Base-by-base conservation (phyloP, 108 stramenopile genomes). In the Aurantiochytrium sp. region DNA sequence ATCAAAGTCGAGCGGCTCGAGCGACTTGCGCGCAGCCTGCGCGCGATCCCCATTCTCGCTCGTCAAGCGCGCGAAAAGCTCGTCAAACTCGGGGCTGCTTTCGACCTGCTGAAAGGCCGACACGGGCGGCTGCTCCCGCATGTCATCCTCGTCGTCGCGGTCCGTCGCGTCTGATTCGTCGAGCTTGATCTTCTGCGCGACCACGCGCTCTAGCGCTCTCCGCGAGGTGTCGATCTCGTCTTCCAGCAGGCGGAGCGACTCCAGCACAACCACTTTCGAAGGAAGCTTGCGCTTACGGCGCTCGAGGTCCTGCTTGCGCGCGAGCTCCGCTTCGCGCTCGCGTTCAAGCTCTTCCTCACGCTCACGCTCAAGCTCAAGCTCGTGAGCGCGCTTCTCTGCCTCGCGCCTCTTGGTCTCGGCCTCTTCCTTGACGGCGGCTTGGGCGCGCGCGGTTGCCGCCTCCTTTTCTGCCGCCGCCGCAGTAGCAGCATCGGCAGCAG, bases 251-350 rank as follows among this genome's bases (percentile, higher is more conserved):
- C 27, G 21, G 12, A 81, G 42, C 4, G 69, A 45, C 36, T 45
- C 41, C 4, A 37, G 8, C 10, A 81, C 69, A 39, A 81, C 42
- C 36, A 19, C 69, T 81, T 45, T 39, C 37, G 69, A 39, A 32
- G 69, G 69, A 21, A 81, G 69, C 69, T 81, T 81, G 69, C 69
- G 69, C n/a, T 45, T 81, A 8, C 42, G 69, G 24, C 41, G 37
- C 42, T 81, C 42, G n/a, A 45, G 69, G 6, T 39, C 69, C 21
- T n/a, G 27, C 55, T 59, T 15, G 21, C 55, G 55, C 6, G 69
- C 69, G 36, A 37, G 8, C 69, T 81, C 32, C 22, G 55, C 27
- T 32, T 27, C 41, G 36, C 22, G 42, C 36, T 81, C 69, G 21
- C 42, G 69, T 45, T 45, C 42, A 37, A 4, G 37, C 22, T 39